These are phyloP conservation scores for Venustampulla echinocandica DNA, from an alignment of 495 filamentous ascomycete genomes.

Conservation along the genomic window DNA sequence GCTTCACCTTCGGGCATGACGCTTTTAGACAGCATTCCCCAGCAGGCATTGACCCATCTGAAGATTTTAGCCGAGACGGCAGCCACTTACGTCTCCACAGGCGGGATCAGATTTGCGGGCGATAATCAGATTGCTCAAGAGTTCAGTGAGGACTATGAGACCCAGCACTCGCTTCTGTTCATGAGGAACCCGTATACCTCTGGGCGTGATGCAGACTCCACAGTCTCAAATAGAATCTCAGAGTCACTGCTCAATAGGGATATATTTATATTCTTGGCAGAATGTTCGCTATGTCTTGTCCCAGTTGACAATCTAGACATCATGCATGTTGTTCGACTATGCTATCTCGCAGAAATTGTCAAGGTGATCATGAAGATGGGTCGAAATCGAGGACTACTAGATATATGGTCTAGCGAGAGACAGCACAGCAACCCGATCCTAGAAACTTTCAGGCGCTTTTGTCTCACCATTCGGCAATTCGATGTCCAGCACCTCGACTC, in stretches of 20 bases:
- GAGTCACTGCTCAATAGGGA: slow-evolving; percentile 65
- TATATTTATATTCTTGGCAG: slow-evolving; percentile 77
- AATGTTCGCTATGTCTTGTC: slow-evolving; percentile 60
- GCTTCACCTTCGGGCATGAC: slow-evolving; percentile 67
- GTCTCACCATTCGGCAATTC: slow-evolving; percentile 3
- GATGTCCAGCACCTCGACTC: slow-evolving; percentile 5
- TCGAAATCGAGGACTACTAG: slow-evolving; percentile 3
- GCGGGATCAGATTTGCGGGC: slow-evolving; percentile 50
- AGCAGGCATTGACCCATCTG: slow-evolving; percentile 76
- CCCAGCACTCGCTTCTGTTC: slow-evolving; percentile 73
- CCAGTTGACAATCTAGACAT: slow-evolving; percentile 68
- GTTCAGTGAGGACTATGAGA: slow-evolving; percentile 58
- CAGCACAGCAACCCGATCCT: not conserved
- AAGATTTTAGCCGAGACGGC: slow-evolving; percentile 85
- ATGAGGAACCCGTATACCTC: slow-evolving; percentile 6
- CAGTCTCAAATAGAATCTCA: not conserved
- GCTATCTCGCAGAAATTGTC: slow-evolving; percentile 85
- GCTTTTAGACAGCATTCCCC: slow-evolving; percentile 75
- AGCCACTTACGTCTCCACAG: slow-evolving; percentile 72
- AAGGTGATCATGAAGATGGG: slow-evolving; percentile 47
- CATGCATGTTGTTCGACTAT: slow-evolving; percentile 75
- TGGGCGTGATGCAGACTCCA: not conserved
- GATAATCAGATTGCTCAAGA: slow-evolving; percentile 56
- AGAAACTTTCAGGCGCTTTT: slow-evolving; percentile 15
- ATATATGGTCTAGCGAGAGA: too few relatives aligned